Conservation (phyloP, 2,329 filamentous ascomycete species). For the Cercospora sp. region DNA sequence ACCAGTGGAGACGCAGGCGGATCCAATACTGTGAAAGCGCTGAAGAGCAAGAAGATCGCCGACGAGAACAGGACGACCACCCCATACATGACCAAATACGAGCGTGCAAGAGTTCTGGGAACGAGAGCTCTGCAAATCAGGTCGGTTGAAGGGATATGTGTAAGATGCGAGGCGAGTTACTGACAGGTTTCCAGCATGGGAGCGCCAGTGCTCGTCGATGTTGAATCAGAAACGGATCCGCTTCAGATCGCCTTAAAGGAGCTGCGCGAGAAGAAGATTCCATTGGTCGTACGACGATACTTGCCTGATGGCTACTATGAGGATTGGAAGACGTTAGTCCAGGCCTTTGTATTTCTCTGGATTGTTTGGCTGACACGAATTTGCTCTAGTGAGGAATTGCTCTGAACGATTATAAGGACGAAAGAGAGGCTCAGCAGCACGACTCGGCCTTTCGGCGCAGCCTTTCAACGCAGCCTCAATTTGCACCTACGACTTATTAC, state of each 20-base stretch:
- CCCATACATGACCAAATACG: conserved; percentile 99
- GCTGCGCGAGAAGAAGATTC: conserved; percentile 97
- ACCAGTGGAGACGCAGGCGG: conserved; percentile 47
- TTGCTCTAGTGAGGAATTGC: neutral
- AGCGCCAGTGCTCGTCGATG: conserved; percentile 90
- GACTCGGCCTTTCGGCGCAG: neutral
- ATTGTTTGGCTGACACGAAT: neutral
- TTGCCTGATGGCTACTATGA: conserved; percentile 98
- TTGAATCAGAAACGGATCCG: conserved; percentile 96
- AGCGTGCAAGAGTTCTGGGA: conserved; percentile 87
- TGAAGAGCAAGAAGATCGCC: conserved; percentile 81
- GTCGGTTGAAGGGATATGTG: conserved; percentile 48
- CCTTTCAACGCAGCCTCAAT: neutral
- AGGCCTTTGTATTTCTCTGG: neutral
- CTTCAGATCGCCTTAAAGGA: conserved; percentile 98
- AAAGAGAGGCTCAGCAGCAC: neutral
- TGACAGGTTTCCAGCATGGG: conserved; percentile 70
- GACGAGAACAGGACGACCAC: conserved; percentile 87
- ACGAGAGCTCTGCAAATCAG: conserved; percentile 95
- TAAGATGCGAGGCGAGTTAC: neutral
- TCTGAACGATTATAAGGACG: neutral
- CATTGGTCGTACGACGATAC: conserved; percentile 90
- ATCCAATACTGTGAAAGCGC: conserved; percentile 56
- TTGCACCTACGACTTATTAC: neutral
- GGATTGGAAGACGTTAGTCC: conserved; percentile 91